Conservation (phyloP, 352 stramenopile species). For the Phytophthora quininea region DNA sequence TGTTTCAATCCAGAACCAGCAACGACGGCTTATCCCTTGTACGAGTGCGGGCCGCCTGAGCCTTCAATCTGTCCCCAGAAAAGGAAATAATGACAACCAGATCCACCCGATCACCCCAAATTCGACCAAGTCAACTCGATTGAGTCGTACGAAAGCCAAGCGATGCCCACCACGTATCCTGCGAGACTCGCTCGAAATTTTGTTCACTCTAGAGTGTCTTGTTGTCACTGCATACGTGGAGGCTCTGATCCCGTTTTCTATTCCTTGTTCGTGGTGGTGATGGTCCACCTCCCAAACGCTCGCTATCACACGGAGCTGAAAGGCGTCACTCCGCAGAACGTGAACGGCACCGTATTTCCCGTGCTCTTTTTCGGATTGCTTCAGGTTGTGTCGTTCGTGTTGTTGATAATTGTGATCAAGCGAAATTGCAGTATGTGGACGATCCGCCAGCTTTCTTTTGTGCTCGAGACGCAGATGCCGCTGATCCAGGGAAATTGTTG, state of each 20-base stretch:
- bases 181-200: conserved; percentile 16
- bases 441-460: conserved; percentile 31
- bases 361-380: conserved; percentile 24
- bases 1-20: neutral
- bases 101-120: neutral
- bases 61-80: neutral
- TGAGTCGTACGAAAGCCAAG: too few relatives aligned
- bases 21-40: neutral
- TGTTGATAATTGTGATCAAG: conserved; percentile 15
- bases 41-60: neutral
- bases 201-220: conserved; percentile 42
- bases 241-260: conserved; percentile 41
- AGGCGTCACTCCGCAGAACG: conserved; percentile 5
- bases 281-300: conserved; percentile 26
- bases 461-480: conserved; percentile 16
- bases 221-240: conserved; percentile 42
- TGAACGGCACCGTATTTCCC: conserved; percentile 12
- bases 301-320: conserved; percentile 36
- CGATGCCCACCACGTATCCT: neutral
- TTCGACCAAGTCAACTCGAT: neutral
- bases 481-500: conserved; percentile 33
- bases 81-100: neutral
- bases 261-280: conserved; percentile 14
- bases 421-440: conserved; percentile 14
- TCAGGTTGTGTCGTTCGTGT: conserved; percentile 25